Evolutionary conservation across 2,329 filamentous ascomycete species (phyloP), one percentile per base, ranked within the genome.

Genomic region (Neocatenulostroma microsporum): DNA sequence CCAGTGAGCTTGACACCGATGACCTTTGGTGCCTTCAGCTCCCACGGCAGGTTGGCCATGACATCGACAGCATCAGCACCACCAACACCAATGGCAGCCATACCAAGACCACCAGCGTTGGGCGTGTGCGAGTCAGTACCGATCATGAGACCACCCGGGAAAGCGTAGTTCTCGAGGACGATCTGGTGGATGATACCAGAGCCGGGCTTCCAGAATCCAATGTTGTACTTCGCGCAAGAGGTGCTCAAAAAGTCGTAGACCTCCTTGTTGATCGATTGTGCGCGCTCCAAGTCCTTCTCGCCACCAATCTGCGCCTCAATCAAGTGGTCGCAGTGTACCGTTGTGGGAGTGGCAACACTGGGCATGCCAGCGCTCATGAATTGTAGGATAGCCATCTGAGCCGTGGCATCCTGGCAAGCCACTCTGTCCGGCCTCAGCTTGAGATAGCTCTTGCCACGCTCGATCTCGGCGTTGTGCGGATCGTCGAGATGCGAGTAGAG

Each of bases 141-240:
- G 61, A 96, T 96, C 62, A 98, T 79, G 41, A 98, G 78, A 77
- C 82, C 89, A 76, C 91, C 91, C 49, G 91, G 91, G 82, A 96
- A 96, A 64, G 88, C 88, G 66, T 96, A 96, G 76, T 96, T 96
- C 73, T 98, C 91, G 41, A 96, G 78, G 47, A 96, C 69, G 61
- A 96, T 96, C 74, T 96, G 91, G 73, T 98, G 91, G 56, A 98
- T 98, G 64, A 96, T 98, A 76, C 91, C 91, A 62, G 89, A 95
- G 55, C 91, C 91, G 49, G 91, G 91, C 67, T 78, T 86, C 91
- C 91, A 98, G 82, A 96, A 96, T 73, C 91, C 91, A 65, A 96
- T 96, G 76, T 96, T 89, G 76, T 96, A 98, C 75, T 96, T 98
- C 61, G 88, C 88, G 65, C 89, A 96, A 50, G 89, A 84, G 47